Evolutionary conservation across 2,329 filamentous ascomycete genomes (phyloP).

Genomic region (Ophidiomyces ophidiicola): DNA sequence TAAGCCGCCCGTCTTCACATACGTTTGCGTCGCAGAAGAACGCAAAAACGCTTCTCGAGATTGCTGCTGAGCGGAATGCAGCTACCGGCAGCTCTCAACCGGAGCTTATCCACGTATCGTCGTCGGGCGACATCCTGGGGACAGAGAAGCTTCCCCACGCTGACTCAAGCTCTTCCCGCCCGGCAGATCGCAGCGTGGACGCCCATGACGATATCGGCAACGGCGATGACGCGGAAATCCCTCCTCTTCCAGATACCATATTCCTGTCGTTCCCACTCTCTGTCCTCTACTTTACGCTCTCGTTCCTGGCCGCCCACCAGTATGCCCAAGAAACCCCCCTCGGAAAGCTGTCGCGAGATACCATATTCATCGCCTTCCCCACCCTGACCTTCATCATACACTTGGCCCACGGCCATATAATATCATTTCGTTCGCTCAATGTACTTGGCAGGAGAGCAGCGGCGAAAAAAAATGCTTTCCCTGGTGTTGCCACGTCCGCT

Average conservation of each 20-base stretch:
- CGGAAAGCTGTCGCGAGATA: conserved; percentile 25
- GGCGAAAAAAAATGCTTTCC: conserved; percentile 7
- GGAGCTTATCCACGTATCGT: conserved; percentile 24
- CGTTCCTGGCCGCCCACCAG: conserved; percentile 37
- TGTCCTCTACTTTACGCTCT: conserved; percentile 35
- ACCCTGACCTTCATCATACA: conserved; percentile 34
- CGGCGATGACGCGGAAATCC: conserved; percentile 19
- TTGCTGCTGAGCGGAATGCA: conserved; percentile 34
- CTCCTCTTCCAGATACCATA: conserved; percentile 34
- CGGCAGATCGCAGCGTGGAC: conserved; percentile 7
- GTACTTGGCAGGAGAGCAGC: neutral
- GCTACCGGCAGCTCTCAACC: conserved; percentile 18
- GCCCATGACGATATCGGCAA: conserved; percentile 10
- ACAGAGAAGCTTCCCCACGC: conserved; percentile 12
- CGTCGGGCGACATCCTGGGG: conserved; percentile 18
- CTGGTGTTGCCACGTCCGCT: conserved; percentile 18
- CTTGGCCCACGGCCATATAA: conserved; percentile 34
- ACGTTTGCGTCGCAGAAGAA: conserved; percentile 13
- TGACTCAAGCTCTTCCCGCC: conserved; percentile 14
- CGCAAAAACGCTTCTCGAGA: conserved; percentile 33
- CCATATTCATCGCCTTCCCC: conserved; percentile 31
- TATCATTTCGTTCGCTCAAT: conserved; percentile 21
- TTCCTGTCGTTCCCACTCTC: conserved; percentile 34
- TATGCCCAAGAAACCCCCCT: conserved; percentile 31
- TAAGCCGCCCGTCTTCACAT: conserved; percentile 20